phyloP scores from a whole-genome alignment of 768 basidiomycete genomes.

The Lyophyllum atratum region DNA sequence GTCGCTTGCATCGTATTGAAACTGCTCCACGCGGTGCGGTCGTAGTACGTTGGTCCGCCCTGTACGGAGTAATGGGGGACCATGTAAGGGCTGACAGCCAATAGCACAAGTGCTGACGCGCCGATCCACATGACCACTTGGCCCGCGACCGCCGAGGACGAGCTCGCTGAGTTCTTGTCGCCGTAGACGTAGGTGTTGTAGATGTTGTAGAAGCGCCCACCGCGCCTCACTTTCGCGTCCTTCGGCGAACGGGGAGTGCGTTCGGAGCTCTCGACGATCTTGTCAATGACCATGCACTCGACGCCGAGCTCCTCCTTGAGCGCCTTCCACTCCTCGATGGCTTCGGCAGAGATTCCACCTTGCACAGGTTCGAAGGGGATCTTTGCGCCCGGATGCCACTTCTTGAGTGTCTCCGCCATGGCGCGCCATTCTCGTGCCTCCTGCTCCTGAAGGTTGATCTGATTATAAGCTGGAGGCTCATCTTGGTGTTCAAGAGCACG shows the following conservation, averaged over 20 bases:
- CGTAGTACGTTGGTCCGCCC: slow-evolving; percentile 73
- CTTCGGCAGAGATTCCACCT: slow-evolving; percentile 66
- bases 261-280: slow-evolving; percentile 49
- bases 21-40: slow-evolving; percentile 77
- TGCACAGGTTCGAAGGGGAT: slow-evolving; percentile 42
- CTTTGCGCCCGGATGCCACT: slow-evolving; percentile 69
- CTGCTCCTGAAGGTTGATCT: slow-evolving; percentile 54
- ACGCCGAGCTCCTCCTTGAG: slow-evolving; percentile 81
- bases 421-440: slow-evolving; percentile 52
- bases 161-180: slow-evolving; percentile 35
- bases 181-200: slow-evolving; percentile 74
- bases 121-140: slow-evolving; percentile 63
- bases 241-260: slow-evolving; percentile 24
- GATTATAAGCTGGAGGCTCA: slow-evolving; percentile 74
- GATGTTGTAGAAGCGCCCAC: slow-evolving; percentile 78
- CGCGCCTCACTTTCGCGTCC: slow-evolving; percentile 27
- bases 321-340: slow-evolving; percentile 75
- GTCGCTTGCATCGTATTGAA: slow-evolving; percentile 72
- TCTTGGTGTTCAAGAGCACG: slow-evolving; percentile 43
- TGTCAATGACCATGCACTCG: slow-evolving; percentile 76
- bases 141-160: slow-evolving; percentile 35
- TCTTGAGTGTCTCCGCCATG: slow-evolving; percentile 60
- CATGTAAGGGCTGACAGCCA: slow-evolving; percentile 63
- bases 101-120: slow-evolving; percentile 60
- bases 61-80: slow-evolving; percentile 58